Evolutionary conservation across 2,329 filamentous ascomycete genomes (phyloP).

Genomic region (Fusarium sp.): DNA sequence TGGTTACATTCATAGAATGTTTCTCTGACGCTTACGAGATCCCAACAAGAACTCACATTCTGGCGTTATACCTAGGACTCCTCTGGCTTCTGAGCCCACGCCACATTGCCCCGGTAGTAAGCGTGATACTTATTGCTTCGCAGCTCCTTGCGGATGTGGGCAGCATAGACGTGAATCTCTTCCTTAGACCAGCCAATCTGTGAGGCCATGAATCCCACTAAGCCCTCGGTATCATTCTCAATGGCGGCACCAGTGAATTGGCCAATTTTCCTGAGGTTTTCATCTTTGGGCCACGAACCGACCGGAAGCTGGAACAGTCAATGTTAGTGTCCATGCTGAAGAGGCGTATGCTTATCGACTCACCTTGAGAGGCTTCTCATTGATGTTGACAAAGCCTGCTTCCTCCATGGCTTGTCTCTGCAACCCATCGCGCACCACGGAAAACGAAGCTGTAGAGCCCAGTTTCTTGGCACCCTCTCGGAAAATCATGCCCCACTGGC

Average conservation of each 20-base stretch:
- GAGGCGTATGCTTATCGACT: neutral
- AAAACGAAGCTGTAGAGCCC: slow-evolving; percentile 45
- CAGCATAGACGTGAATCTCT: slow-evolving; percentile 48
- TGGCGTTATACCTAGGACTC: neutral
- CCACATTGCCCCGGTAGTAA: slow-evolving; percentile 41
- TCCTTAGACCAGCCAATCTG: slow-evolving; percentile 50
- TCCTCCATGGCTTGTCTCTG: slow-evolving; percentile 48
- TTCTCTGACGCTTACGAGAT: no score
- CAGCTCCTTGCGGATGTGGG: slow-evolving; percentile 47
- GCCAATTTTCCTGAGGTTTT: slow-evolving; percentile 51
- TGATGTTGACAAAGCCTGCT: slow-evolving; percentile 44
- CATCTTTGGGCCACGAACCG: slow-evolving; percentile 59
- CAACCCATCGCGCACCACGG: slow-evolving; percentile 46
- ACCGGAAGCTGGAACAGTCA: slow-evolving; percentile 49
- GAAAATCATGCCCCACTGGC: slow-evolving; percentile 52
- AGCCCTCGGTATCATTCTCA: slow-evolving; percentile 50
- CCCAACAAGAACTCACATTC: no score
- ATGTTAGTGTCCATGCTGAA: slow-evolving; percentile 27
- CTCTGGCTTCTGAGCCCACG: slow-evolving; percentile 44
- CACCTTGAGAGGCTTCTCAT: slow-evolving; percentile 47
- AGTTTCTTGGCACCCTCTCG: slow-evolving; percentile 48
- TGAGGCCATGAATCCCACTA: slow-evolving; percentile 45
- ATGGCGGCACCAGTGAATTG: slow-evolving; percentile 48
- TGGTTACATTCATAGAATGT: no score
- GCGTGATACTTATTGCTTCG: slow-evolving; percentile 35